Percentiles rank a stretch among this genome's conserved stretches.
phyloP scores from a whole-genome alignment of 495 filamentous ascomycete genomes.

The Neurospora cerealis region DNA sequence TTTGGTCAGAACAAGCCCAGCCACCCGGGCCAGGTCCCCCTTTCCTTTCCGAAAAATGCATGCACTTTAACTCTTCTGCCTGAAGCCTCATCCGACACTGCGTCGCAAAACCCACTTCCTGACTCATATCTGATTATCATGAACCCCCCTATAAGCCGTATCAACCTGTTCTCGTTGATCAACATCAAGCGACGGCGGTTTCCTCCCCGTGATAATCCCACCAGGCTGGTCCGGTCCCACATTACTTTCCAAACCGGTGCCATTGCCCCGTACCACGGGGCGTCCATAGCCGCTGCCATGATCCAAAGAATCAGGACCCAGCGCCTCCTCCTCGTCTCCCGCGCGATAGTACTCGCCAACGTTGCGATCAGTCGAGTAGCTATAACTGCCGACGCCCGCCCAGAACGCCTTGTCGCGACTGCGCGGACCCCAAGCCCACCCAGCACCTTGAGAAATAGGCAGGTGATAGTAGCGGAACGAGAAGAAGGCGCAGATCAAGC shows the following conservation, averaged over 20 bases:
- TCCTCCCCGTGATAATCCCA: neutral
- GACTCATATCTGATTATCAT: neutral
- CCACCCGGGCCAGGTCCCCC: neutral
- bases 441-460: constrained; percentile 50
- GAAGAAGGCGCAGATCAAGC: constrained; percentile 37
- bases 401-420: constrained; percentile 47
- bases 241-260: neutral
- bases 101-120: neutral
- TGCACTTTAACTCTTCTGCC: neutral
- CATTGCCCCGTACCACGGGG: neutral
- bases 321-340: constrained; percentile 27
- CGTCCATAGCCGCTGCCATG: constrained; percentile 5
- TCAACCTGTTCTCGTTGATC: neutral
- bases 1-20: neutral
- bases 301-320: constrained; percentile 7
- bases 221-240: neutral
- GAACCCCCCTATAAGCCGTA: neutral
- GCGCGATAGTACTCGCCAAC: constrained; percentile 20
- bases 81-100: neutral
- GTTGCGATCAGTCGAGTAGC: constrained; percentile 32
- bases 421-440: constrained; percentile 47
- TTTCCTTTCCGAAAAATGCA: neutral
- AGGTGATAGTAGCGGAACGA: constrained; percentile 52
- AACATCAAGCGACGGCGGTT: neutral
- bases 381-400: constrained; percentile 49